A percentile compares a stretch with the other conserved stretches of the same genome.
These are phyloP conservation scores for Sarocladium oryzae DNA, from an alignment of 2,329 filamentous ascomycete species.

Conservation along the genomic window DNA sequence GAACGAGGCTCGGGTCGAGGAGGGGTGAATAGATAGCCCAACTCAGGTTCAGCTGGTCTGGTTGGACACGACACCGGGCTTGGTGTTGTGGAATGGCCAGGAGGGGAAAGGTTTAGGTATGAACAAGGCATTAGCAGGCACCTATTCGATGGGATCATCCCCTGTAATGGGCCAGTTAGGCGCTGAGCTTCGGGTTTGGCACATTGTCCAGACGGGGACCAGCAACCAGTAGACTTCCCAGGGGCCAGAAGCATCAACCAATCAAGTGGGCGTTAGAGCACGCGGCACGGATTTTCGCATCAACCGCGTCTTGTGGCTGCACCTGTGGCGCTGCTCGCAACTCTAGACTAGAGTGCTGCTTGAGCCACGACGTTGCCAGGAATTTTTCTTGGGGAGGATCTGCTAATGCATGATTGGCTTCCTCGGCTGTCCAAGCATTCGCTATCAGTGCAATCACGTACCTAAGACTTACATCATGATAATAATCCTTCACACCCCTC, in stretches of 20 bases:
- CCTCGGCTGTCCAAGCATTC: too few species aligned
- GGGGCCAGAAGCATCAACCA: not conserved
- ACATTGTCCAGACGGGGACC: not conserved
- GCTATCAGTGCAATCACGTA: too few species aligned
- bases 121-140: not conserved
- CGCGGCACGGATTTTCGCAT: not conserved
- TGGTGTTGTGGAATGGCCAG: not conserved
- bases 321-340: not conserved
- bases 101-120: not conserved
- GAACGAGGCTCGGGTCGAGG: not conserved
- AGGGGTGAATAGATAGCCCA: not conserved
- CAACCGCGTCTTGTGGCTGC: not conserved
- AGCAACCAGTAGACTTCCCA: not conserved
- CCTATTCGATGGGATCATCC: not conserved
- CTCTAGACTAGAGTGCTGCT: not conserved
- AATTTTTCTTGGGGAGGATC: too few species aligned
- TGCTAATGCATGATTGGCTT: not conserved
- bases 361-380: not conserved
- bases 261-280: not conserved
- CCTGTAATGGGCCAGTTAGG: not conserved
- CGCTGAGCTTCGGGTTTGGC: not conserved
- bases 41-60: not conserved
- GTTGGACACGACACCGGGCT: not conserved
- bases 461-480: constrained; percentile 4
- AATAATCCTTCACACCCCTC: too few species aligned